Percentiles rank a stretch among this genome's conserved stretches.
Evolutionary conservation across 257 asterid species (phyloP).

Genomic region (Salvia miltiorrhiza): DNA sequence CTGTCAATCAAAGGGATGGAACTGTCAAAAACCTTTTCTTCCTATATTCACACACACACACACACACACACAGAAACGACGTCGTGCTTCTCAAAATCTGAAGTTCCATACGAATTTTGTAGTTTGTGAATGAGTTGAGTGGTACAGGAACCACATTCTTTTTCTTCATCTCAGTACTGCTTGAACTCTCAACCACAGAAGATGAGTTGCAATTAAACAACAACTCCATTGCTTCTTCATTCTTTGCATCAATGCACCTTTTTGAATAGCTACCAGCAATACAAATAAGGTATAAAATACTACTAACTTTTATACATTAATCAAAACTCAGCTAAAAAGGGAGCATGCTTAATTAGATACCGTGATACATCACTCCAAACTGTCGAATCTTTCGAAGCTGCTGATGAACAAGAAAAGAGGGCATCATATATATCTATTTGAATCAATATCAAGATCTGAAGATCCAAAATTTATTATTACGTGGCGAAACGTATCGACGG

Average conservation of each 20-base stretch:
- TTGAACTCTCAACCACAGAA: slow-evolving; percentile 20
- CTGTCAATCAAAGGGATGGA: slow-evolving; percentile 20
- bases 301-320: neutral
- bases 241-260: slow-evolving; percentile 12
- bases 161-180: neutral
- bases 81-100: neutral
- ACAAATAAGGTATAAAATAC: neutral
- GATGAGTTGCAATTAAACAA: too few relatives aligned
- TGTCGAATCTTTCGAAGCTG: slow-evolving; percentile 34
- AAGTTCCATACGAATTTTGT: neutral
- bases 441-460: neutral
- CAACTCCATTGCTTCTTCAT: slow-evolving; percentile 25
- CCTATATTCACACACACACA: neutral
- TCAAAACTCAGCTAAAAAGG: too few relatives aligned
- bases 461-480: slow-evolving; percentile 21
- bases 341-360: neutral
- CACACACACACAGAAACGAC: neutral
- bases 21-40: neutral
- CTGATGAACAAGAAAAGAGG: slow-evolving; percentile 27
- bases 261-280: slow-evolving; percentile 9
- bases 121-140: slow-evolving; percentile 21
- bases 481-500: slow-evolving; percentile 44
- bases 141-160: slow-evolving; percentile 17
- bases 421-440: neutral
- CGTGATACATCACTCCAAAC: slow-evolving; percentile 20